phyloP scores from a whole-genome alignment of 257 asterid genomes.

The Solanum virginianum region DNA sequence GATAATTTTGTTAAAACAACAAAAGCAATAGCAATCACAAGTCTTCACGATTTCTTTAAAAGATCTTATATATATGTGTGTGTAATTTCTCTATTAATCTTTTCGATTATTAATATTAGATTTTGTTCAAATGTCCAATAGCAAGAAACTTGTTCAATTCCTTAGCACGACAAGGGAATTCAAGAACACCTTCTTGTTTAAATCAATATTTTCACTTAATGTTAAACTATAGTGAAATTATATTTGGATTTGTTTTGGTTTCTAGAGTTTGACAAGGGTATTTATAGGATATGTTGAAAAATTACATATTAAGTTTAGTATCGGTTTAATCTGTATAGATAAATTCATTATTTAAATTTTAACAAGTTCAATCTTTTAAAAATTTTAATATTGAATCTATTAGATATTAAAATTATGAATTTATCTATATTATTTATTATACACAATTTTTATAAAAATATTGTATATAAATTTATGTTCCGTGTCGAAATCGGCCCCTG shows the following conservation, averaged over 20 bases:
- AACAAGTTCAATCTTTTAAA: too few species aligned
- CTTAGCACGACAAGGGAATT: slow-evolving; percentile 16
- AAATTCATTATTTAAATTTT: too few species aligned
- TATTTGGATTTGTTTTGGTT: too few species aligned
- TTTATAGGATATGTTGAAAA: too few species aligned
- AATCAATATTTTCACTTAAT: slow-evolving; percentile 17
- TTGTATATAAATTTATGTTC: background rate
- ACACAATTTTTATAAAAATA: too few species aligned
- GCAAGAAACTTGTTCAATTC: slow-evolving; percentile 12
- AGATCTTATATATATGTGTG: background rate
- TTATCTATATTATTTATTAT: too few species aligned
- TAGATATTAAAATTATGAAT: too few species aligned
- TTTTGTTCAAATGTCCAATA: background rate
- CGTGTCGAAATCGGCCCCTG: background rate
- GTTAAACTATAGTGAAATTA: too few species aligned
- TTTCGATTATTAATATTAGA: background rate
- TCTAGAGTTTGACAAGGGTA: too few species aligned
- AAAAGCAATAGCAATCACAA: background rate
- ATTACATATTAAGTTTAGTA: too few species aligned
- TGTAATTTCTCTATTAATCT: background rate
- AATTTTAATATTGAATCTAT: too few species aligned
- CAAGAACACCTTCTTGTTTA: slow-evolving; percentile 13
- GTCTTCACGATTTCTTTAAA: background rate
- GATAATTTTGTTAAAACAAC: background rate
- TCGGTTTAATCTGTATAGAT: too few species aligned